These are phyloP conservation scores for Candida nitratophila DNA, from an alignment of 805 yeast species.

Conservation along the genomic window DNA sequence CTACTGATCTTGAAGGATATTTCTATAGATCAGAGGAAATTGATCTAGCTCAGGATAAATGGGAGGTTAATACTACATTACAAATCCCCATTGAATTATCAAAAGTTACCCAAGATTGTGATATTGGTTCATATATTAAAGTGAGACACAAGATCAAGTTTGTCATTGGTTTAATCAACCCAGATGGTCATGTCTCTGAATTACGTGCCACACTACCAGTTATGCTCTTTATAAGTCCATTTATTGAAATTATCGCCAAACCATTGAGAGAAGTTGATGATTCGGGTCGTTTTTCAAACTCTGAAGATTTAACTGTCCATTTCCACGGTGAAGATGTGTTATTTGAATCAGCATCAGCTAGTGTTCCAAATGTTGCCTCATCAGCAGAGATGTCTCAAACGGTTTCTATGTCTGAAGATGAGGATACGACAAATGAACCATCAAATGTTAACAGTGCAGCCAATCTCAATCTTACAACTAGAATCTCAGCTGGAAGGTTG, in stretches of 20 bases:
- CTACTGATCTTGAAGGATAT: slow-evolving; percentile 30
- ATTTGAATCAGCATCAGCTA: slow-evolving; percentile 12
- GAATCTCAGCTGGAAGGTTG: neutral
- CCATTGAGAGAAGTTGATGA: slow-evolving; percentile 22
- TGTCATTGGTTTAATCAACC: slow-evolving; percentile 68
- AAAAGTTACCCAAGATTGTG: slow-evolving; percentile 83
- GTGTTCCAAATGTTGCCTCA: neutral
- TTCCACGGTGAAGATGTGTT: slow-evolving; percentile 20
- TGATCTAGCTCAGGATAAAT: slow-evolving; percentile 43
- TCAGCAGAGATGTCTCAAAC: neutral
- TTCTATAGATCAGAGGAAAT: slow-evolving; percentile 25
- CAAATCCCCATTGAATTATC: slow-evolving; percentile 67
- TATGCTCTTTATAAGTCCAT: slow-evolving; percentile 48
- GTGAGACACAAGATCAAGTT: slow-evolving; percentile 87
- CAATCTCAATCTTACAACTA: slow-evolving; percentile 6
- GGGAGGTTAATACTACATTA: slow-evolving; percentile 65
- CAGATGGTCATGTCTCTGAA: slow-evolving; percentile 91
- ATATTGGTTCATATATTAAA: slow-evolving; percentile 58
- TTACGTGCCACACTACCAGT: slow-evolving; percentile 86
- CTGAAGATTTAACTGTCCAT: slow-evolving; percentile 21
- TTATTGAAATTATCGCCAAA: slow-evolving; percentile 60
- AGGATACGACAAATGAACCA: slow-evolving; percentile 3
- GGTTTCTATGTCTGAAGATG: slow-evolving; percentile 3
- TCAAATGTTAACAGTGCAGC: neutral
- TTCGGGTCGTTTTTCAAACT: slow-evolving; percentile 9